These are phyloP conservation scores for Anthracocystis setariae DNA, from an alignment of 1,284 basidiomycete species.

Conservation along the genomic window DNA sequence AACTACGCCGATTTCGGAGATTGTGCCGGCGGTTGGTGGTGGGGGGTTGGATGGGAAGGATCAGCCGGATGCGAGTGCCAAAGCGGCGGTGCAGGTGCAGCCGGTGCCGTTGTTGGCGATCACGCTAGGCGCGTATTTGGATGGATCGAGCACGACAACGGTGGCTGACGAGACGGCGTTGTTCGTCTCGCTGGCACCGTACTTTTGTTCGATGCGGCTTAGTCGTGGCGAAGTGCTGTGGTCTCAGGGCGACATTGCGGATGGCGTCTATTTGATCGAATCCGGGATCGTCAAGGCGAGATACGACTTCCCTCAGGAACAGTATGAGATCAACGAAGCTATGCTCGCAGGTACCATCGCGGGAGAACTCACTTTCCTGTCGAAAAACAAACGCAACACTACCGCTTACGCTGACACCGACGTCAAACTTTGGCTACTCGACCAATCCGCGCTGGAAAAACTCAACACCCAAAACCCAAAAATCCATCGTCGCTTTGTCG, in stretches of 20 bases:
- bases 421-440: conserved; percentile 59
- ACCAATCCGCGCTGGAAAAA: conserved; percentile 31
- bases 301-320: conserved; percentile 64
- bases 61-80: not conserved
- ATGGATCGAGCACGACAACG: not conserved
- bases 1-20: conserved; percentile 31
- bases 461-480: conserved; percentile 37
- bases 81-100: conserved; percentile 40
- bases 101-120: conserved; percentile 51
- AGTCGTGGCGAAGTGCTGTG: conserved; percentile 78
- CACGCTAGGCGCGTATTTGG: conserved; percentile 57
- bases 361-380: conserved; percentile 63
- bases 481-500: conserved; percentile 48
- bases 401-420: conserved; percentile 63
- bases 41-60: not conserved
- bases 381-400: conserved; percentile 57
- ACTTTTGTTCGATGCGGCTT: conserved; percentile 76
- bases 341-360: conserved; percentile 67
- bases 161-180: conserved; percentile 60
- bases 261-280: conserved; percentile 69
- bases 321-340: conserved; percentile 65
- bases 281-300: conserved; percentile 63
- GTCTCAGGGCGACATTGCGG: conserved; percentile 76
- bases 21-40: conserved; percentile 2
- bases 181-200: conserved; percentile 73